Conservation (phyloP, 306 rosid species). For the barrel medic (Medicago truncatula) region MtrunA17r5.0-ANR NC_053043.1:48044001-48044500, state of each 20-base stretch:
- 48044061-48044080: slow-evolving; percentile 32
- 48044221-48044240: slow-evolving; percentile 11
- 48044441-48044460: not conserved
- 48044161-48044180: slow-evolving; percentile 46
- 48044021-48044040: not conserved
- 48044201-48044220: slow-evolving; percentile 34
- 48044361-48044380: no score
- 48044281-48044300: no score
- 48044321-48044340: no score
- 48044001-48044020: not conserved
- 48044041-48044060: slow-evolving; percentile 1
- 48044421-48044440: no score
- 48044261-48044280: no score
- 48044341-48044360: no score
- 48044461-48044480: not conserved
- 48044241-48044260: not conserved
- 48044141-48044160: slow-evolving; percentile 50
- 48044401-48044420: no score
- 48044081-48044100: slow-evolving; percentile 34
- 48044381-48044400: no score
- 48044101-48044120: slow-evolving; percentile 39
- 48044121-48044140: slow-evolving; percentile 41
- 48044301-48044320: no score
- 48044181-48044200: slow-evolving; percentile 36
- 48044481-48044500: slow-evolving; percentile 17